These are phyloP conservation scores for Avena eriantha DNA, from an alignment of 176 grass and related monocot genomes.

Conservation along the genomic window DNA sequence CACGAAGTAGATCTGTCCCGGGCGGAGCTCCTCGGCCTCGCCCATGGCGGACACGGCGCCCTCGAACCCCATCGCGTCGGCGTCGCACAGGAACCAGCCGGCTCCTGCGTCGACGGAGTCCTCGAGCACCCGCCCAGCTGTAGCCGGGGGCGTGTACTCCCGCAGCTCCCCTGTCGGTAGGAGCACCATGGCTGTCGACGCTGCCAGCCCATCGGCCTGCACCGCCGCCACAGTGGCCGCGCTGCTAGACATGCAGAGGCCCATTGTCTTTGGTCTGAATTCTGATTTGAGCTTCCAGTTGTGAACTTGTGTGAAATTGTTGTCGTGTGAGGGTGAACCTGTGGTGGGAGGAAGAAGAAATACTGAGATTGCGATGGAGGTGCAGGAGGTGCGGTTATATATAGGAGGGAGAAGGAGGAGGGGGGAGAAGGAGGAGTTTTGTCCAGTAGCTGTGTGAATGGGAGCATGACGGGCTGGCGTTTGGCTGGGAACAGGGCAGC, in stretches of 20 bases:
- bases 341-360: background rate
- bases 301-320: too few relatives aligned
- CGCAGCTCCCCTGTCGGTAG: constrained; percentile 49
- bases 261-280: constrained; percentile 33
- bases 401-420: background rate
- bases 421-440: too few relatives aligned
- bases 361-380: background rate
- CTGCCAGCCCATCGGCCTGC: too few relatives aligned
- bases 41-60: constrained; percentile 32
- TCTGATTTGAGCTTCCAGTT: background rate
- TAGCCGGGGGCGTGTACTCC: constrained; percentile 46
- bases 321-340: background rate
- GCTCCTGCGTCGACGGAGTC: background rate
- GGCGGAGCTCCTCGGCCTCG: constrained; percentile 34
- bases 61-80: constrained; percentile 66
- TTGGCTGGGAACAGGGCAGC: too few relatives aligned
- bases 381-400: background rate
- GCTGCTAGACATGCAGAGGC: constrained; percentile 49
- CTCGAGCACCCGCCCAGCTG: constrained; percentile 38
- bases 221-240: background rate
- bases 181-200: constrained; percentile 58
- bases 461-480: too few relatives aligned
- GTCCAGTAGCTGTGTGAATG: too few relatives aligned
- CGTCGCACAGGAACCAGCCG: constrained; percentile 65
- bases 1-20: constrained; percentile 76